Evolutionary conservation across 805 yeast species (phyloP), one percentile per base, ranked within the genome.

Genomic region (Candida boidinii): DNA sequence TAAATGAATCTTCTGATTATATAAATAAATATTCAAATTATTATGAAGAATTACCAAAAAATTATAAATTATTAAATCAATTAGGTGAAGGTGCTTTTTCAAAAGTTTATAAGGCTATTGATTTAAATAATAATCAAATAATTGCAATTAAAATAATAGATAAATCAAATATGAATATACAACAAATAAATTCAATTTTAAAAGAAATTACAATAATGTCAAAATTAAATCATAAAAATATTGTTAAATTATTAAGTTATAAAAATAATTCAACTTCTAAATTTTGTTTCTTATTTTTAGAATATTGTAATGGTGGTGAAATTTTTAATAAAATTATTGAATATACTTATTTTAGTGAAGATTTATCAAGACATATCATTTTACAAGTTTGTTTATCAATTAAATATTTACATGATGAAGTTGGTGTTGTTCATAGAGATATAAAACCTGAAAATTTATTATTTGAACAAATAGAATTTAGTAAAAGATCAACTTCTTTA

Each of bases 11-110:
- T n/a, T n/a, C n/a, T n/a, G n/a, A n/a, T n/a, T n/a, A n/a, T n/a
- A n/a, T n/a, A n/a, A n/a, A n/a, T n/a, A n/a, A 43, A 21, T 42
- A 39, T 12, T 28, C 42, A 5, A 41, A 30, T 2, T 53, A 44
- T 28, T 56, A 56, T 37, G 14, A 32, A 1, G 62, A 57, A 23
- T 35, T 57, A 12, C 44, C 53, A 4, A 17, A 34, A 3, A 35
- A 60, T 14, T 59, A 56, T 39, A 26, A 37, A 5, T 21, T 59
- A 10, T 28, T 42, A 8, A 53, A 48, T 16, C 52, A 54, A 37
- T 59, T 81, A 13, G 90, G 92, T 1, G 88, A 81, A 49, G 97
- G 97, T 7, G 96, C 96, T 0, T 88, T 90, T 52, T 84, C 95
- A 3, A 68, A 73, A 10, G 97, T 90, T 4, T 84, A 76, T 60